phyloP scores from a whole-genome alignment of 2,329 filamentous ascomycete species.

The Aspergillus floridensis region DNA sequence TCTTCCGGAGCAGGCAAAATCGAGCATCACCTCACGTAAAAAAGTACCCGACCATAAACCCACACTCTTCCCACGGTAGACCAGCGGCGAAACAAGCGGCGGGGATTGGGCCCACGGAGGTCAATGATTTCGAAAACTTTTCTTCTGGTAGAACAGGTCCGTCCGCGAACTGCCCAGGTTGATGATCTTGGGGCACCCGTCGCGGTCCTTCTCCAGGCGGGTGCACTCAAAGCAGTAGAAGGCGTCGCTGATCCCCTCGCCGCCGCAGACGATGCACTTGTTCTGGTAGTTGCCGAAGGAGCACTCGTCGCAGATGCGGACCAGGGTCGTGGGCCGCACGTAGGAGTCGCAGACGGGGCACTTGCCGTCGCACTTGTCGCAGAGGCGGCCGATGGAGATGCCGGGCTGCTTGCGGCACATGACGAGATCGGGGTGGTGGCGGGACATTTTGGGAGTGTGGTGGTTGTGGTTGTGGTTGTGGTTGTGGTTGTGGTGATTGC shows the following conservation, averaged over 20 bases:
- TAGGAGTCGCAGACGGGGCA: conserved; percentile 99
- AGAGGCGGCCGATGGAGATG: conserved; percentile 96
- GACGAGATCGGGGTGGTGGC: conserved; percentile 95
- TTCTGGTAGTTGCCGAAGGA: conserved; percentile 99
- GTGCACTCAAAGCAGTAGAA: conserved; percentile 99
- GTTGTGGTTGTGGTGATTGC: neutral
- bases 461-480: neutral
- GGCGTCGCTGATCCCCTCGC: conserved; percentile 95
- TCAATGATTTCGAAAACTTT: conserved; percentile 51
- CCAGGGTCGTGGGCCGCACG: conserved; percentile 93
- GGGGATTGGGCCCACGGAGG: neutral
- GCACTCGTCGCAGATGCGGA: conserved; percentile 98
- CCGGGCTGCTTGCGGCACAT: conserved; percentile 99
- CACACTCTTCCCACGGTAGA: no score
- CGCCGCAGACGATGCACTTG: conserved; percentile 98
- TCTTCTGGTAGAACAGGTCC: conserved; percentile 79
- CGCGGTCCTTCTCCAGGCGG: conserved; percentile 89
- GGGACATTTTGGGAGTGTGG: conserved; percentile 69
- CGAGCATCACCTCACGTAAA: conserved; percentile 1
- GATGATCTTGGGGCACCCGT: conserved; percentile 99
- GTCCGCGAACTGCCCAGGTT: conserved; percentile 94
- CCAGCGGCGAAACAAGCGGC: no score
- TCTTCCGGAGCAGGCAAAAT: neutral
- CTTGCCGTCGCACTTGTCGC: conserved; percentile 99
- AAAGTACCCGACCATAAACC: neutral